phyloP scores from a whole-genome alignment of 148 eudicot genomes.

The Amaranthus cruentus region DNA sequence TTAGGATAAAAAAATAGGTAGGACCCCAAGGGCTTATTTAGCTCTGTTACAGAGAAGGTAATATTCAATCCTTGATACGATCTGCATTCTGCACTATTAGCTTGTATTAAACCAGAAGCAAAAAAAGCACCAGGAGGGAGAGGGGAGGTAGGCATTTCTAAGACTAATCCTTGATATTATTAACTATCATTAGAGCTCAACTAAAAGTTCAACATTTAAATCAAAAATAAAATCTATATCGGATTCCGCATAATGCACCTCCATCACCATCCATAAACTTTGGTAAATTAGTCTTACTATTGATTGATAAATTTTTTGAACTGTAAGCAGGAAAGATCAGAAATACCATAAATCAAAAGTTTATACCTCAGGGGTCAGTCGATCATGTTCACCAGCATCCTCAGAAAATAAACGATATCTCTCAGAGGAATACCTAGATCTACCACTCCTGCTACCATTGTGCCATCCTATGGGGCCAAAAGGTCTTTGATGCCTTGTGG shows the following conservation, averaged over 20 bases:
- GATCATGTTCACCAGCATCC: conserved; percentile 40
- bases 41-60: no score
- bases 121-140: no score
- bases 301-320: not conserved
- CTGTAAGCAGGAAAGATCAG: not conserved
- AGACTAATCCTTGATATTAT: not conserved
- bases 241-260: not conserved
- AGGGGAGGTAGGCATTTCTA: no score
- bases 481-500: conserved; percentile 55
- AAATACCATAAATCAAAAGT: not conserved
- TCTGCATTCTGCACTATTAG: no score
- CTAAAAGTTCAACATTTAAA: not conserved
- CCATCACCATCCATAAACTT: not conserved
- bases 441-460: conserved; percentile 52
- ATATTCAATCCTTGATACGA: no score
- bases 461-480: conserved; percentile 51
- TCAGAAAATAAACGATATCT: conserved; percentile 50
- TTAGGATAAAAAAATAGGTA: no score
- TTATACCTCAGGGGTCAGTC: conserved; percentile 52
- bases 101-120: no score
- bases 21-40: no score
- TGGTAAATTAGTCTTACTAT: not conserved
- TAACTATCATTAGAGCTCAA: not conserved
- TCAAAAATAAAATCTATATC: not conserved
- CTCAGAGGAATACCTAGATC: conserved; percentile 55